Evolutionary conservation across 2,329 filamentous ascomycete species (phyloP).

Genomic region (Sporothrix variecibatus): DNA sequence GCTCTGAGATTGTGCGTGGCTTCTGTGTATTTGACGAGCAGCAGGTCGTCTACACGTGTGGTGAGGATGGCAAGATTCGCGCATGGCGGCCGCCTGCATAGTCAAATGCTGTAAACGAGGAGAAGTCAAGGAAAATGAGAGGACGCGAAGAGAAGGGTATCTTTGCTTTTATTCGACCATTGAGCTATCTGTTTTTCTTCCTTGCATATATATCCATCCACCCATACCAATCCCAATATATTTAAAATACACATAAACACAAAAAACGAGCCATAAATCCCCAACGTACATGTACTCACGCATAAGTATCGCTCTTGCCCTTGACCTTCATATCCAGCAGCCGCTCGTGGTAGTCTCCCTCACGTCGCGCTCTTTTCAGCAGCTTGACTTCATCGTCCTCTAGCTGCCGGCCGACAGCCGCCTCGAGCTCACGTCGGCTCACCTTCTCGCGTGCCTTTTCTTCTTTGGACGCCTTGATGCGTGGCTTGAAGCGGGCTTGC

Average conservation of each 20-base stretch:
- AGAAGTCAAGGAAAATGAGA: not conserved
- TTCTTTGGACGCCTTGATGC: conserved; percentile 75
- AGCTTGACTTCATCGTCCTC: conserved; percentile 83
- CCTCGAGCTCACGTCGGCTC: conserved; percentile 80
- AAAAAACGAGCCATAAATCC: not conserved
- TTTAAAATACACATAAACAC: not conserved
- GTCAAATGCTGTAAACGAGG: not conserved
- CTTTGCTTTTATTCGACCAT: not conserved
- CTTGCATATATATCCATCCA: not conserved
- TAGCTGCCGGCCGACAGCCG: conserved; percentile 71
- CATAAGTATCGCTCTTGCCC: conserved; percentile 86
- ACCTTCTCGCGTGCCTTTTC: conserved; percentile 84
- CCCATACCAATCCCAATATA: not conserved
- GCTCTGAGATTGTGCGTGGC: conserved; percentile 62
- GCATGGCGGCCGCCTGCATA: conserved; percentile 51
- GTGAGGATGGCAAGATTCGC: conserved; percentile 60
- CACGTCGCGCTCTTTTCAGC: conserved; percentile 78
- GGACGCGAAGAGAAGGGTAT: not conserved
- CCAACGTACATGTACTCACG: not conserved
- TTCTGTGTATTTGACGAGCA: conserved; percentile 66
- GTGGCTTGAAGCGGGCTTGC: conserved; percentile 93
- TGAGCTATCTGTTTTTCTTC: not conserved
- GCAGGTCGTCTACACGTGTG: conserved; percentile 59
- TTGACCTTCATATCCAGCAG: conserved; percentile 87
- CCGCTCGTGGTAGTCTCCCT: conserved; percentile 88